Percentiles rank a stretch among this genome's conserved stretches.
Conservation (phyloP, 176 grass and related monocot genomes). For the Elymus sibiricus region DNA sequence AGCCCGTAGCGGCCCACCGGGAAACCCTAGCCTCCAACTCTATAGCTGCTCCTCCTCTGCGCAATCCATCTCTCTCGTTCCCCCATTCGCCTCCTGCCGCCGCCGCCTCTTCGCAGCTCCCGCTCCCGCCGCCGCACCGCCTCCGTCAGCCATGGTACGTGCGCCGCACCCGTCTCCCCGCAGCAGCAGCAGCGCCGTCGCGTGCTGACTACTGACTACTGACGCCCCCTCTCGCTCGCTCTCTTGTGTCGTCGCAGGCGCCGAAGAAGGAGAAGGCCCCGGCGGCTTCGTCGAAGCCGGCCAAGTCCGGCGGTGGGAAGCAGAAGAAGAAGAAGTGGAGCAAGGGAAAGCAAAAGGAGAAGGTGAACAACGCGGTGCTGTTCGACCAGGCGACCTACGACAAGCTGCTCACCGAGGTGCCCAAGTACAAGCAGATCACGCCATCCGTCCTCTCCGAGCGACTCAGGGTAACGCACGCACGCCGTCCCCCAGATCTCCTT, state of each 20-base stretch:
- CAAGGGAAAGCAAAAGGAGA: slow-evolving; percentile 64
- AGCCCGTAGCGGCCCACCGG: not conserved
- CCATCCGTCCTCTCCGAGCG: slow-evolving; percentile 48
- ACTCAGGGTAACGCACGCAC: slow-evolving; percentile 27
- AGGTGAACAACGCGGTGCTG: slow-evolving; percentile 53
- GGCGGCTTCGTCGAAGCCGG: slow-evolving; percentile 51
- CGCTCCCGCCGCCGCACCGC: not conserved
- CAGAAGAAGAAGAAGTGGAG: slow-evolving; percentile 71
- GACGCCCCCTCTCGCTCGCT: not conserved
- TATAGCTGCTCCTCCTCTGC: not conserved
- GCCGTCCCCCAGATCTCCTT: not conserved
- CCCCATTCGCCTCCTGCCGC: not conserved
- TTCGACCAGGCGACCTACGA: slow-evolving; percentile 58
- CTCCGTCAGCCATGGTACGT: slow-evolving; percentile 7
- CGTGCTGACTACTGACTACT: slow-evolving; percentile 13
- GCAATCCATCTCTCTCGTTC: not conserved
- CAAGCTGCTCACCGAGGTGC: slow-evolving; percentile 42
- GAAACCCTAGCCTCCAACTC: slow-evolving; percentile 37
- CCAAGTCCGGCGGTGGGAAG: slow-evolving; percentile 55
- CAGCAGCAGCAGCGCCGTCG: not conserved
- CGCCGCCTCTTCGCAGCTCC: not conserved
- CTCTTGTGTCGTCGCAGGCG: slow-evolving; percentile 13
- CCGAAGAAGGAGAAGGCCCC: slow-evolving; percentile 59
- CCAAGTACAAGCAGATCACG: slow-evolving; percentile 53
- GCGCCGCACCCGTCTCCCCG: not conserved